Evolutionary conservation across 2,329 filamentous ascomycete genomes (phyloP).

Genomic region (Lomentospora prolificans): DNA sequence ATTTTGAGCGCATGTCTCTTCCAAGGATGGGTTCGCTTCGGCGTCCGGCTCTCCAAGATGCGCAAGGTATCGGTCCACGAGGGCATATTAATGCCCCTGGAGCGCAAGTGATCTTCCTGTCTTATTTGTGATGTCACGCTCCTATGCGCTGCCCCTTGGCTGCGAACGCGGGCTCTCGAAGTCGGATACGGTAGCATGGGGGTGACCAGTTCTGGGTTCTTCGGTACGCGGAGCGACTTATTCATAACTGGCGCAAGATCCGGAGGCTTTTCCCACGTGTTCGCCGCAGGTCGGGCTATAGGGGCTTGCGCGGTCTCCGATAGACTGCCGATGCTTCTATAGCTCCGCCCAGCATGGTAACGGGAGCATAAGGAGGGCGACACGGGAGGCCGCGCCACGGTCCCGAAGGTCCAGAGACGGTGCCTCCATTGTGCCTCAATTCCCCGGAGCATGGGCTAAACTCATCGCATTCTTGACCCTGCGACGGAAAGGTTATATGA

Average conservation of each 20-base stretch:
- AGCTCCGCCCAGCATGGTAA: neutral
- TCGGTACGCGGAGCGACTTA: conserved; percentile 4
- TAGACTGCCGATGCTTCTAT: neutral
- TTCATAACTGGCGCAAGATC: neutral
- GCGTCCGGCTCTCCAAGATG: conserved; percentile 27
- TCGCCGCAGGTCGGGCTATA: neutral
- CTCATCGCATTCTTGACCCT: conserved; percentile 2
- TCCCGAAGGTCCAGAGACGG: conserved; percentile 5
- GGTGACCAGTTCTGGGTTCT: conserved; percentile 1
- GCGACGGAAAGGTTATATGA: neutral
- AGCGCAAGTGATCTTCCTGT: conserved; percentile 1
- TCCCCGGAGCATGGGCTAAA: conserved; percentile 8
- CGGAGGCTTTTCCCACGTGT: conserved; percentile 4
- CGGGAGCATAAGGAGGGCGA: conserved; percentile 6
- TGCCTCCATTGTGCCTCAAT: conserved; percentile 9
- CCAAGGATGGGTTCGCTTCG: conserved; percentile 18
- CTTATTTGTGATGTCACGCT: conserved; percentile 5
- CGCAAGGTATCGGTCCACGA: conserved; percentile 30
- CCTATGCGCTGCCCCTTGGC: conserved; percentile 1
- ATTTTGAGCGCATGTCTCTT: conserved; percentile 26
- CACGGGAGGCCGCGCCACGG: conserved; percentile 7
- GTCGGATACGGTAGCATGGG: conserved; percentile 7
- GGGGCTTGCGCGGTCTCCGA: neutral
- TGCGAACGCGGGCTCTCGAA: conserved; percentile 2
- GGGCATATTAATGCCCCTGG: conserved; percentile 5